Conservation (phyloP, 352 stramenopile genomes). For the Stephanocyclus meneghinianus region DNA sequence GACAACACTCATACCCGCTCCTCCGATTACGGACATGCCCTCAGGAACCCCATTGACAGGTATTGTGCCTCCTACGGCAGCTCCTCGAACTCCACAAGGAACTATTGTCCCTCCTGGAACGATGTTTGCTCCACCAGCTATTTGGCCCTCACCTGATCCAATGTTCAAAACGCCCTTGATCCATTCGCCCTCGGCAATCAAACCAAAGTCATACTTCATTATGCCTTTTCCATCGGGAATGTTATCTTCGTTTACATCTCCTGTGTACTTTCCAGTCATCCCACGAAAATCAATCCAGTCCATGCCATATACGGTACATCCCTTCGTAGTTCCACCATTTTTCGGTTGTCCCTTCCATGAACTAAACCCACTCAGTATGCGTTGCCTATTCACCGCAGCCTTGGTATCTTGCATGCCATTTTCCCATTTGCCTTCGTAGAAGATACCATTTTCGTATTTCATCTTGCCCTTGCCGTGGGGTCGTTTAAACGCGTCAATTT, state of each 20-base stretch:
- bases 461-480: slow-evolving; percentile 50
- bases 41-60: not conserved
- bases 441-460: slow-evolving; percentile 55
- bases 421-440: slow-evolving; percentile 22
- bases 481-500: slow-evolving; percentile 34
- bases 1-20: slow-evolving; percentile 18
- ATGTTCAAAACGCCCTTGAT: slow-evolving; percentile 34
- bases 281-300: slow-evolving; percentile 24
- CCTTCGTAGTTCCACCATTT: not conserved
- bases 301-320: slow-evolving; percentile 21
- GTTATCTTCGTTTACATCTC: slow-evolving; percentile 12
- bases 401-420: slow-evolving; percentile 17
- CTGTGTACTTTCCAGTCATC: slow-evolving; percentile 31
- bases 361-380: slow-evolving; percentile 9
- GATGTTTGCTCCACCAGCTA: not conserved
- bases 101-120: not conserved
- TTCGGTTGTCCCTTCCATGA: slow-evolving; percentile 14
- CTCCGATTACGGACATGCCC: slow-evolving; percentile 8
- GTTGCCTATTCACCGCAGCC: not conserved
- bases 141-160: slow-evolving; percentile 1
- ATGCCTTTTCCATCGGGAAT: slow-evolving; percentile 22
- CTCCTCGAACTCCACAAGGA: slow-evolving; percentile 3
- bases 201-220: slow-evolving; percentile 30
- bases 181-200: slow-evolving; percentile 38
- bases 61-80: not conserved